Base-by-base conservation (phyloP, 306 rosid genomes). In the Begonia loranthoides region DNA sequence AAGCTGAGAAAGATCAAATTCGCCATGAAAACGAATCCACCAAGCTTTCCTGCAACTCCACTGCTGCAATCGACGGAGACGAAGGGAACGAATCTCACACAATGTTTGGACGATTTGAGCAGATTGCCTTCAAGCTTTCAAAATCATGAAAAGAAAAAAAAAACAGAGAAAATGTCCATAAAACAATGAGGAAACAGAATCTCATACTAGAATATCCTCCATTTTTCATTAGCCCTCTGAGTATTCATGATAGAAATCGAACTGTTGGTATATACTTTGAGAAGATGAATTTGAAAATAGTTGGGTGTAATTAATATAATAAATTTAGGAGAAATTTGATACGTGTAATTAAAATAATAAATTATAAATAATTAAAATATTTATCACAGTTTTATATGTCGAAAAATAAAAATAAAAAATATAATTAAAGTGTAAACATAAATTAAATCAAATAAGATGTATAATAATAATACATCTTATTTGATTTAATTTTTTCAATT, bases 61-160 rank as follows among this genome's bases (percentile, higher is more conserved):
- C 56, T 6, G 41, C 12, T 5, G 60, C 28, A 15, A 47, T 54
- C 10, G 21, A 19, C 54, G 62, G 36, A 15, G 51, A 44, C 17
- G 58, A 16, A 33, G 58, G 24, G 10, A 57, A 14, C 15, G 33
- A 61, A 33, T 28, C 65, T 38, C 58, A 51, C 50, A 54, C 61
- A 59, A 63, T 60, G 60, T 62, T 62, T 55, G 34, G 17, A 19
- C 64, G 47, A 34, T 66, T 61, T 36, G 65, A 66, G 51, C 46
- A 38, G 17, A 61, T 39, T 6, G 36, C 15, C 3, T 36, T 50
- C 0, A 45, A 13, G 28, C 51, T 45, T 41, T 59, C 64, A 58
- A 12, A 55, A 45, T 58, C 4, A 13, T 36, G 63, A 58, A 49
- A 8, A 28, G 8, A 7, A 28, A 8, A 28, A 28, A 7, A 28